Percentiles rank a stretch among this genome's conserved stretches.
Evolutionary conservation across 2,329 filamentous ascomycete species (phyloP).

Genomic region (Hypoxylon sp.): DNA sequence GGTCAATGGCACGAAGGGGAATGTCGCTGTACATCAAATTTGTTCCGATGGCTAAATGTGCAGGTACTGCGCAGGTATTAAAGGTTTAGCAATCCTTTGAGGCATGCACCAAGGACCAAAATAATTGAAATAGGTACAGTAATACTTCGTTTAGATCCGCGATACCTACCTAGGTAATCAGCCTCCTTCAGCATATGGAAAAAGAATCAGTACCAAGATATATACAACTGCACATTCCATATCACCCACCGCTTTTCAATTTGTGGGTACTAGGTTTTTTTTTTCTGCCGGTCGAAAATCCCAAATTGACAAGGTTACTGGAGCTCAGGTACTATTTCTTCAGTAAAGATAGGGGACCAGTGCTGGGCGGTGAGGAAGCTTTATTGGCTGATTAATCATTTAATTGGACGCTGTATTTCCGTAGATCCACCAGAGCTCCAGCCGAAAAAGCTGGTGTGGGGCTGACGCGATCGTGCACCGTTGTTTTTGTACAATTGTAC

Average conservation of each 20-base stretch:
- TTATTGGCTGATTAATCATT: background rate
- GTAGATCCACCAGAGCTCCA: constrained; percentile 12
- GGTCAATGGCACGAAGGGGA: background rate
- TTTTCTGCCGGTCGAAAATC: constrained; percentile 36
- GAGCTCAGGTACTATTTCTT: constrained; percentile 2
- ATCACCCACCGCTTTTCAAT: constrained; percentile 24
- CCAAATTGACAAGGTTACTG: constrained; percentile 4
- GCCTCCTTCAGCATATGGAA: background rate
- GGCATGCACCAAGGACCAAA: background rate
- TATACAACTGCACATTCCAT: background rate
- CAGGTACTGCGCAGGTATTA: background rate
- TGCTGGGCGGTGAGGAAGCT: constrained; percentile 32
- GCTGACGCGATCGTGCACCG: constrained; percentile 20
- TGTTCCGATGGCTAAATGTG: background rate
- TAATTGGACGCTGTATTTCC: constrained; percentile 8
- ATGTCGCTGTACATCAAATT: background rate
- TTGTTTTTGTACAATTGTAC: constrained; percentile 27
- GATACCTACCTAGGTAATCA: too few relatives aligned
- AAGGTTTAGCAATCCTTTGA: background rate
- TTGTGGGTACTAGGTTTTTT: background rate
- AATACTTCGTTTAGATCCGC: background rate
- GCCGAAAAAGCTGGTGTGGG: constrained; percentile 37
- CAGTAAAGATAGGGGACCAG: constrained; percentile 8
- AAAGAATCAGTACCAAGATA: background rate
- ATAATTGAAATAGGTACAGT: background rate